Evolutionary conservation across 805 yeast genomes (phyloP).

Genomic region (Isabelozyma pseudorhagii): DNA sequence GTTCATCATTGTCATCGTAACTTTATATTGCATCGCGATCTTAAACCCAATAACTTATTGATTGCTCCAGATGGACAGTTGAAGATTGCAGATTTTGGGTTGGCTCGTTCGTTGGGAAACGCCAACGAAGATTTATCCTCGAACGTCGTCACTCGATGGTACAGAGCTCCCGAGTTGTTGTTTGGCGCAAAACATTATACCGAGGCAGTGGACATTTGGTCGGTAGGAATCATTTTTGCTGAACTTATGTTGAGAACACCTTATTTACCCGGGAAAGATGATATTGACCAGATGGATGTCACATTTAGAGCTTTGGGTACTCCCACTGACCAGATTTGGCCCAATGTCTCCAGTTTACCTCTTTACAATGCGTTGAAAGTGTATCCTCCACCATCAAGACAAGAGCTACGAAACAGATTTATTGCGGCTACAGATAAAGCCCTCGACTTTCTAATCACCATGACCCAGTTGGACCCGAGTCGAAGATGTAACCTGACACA

Average conservation of each 20-base stretch:
- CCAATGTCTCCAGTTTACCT: constrained; percentile 78
- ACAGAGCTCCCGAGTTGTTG: constrained; percentile 69
- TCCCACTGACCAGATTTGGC: constrained; percentile 91
- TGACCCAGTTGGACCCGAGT: constrained; percentile 79
- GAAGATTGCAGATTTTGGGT: constrained; percentile 96
- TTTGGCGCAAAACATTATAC: constrained; percentile 46
- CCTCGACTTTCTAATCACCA: constrained; percentile 64
- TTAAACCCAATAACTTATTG: constrained; percentile 88
- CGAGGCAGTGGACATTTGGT: constrained; percentile 44
- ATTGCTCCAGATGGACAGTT: constrained; percentile 84
- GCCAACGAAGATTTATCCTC: constrained; percentile 77
- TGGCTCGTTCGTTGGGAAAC: constrained; percentile 80
- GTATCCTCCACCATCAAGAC: constrained; percentile 80
- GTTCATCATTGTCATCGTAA: constrained; percentile 94
- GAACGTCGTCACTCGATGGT: constrained; percentile 97
- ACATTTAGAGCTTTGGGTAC: constrained; percentile 95
- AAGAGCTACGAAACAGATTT: constrained; percentile 77
- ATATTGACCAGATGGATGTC: constrained; percentile 84
- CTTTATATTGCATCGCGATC: constrained; percentile 85
- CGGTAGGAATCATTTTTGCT: constrained; percentile 71
- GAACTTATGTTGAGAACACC: constrained; percentile 95
- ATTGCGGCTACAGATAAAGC: constrained; percentile 90
- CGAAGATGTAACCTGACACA: constrained; percentile 61
- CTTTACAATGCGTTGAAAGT: constrained; percentile 67
- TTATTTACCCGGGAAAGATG: constrained; percentile 89